Evolutionary conservation across 306 rosid genomes (phyloP).

Genomic region (Citrullus colocynthis): DNA sequence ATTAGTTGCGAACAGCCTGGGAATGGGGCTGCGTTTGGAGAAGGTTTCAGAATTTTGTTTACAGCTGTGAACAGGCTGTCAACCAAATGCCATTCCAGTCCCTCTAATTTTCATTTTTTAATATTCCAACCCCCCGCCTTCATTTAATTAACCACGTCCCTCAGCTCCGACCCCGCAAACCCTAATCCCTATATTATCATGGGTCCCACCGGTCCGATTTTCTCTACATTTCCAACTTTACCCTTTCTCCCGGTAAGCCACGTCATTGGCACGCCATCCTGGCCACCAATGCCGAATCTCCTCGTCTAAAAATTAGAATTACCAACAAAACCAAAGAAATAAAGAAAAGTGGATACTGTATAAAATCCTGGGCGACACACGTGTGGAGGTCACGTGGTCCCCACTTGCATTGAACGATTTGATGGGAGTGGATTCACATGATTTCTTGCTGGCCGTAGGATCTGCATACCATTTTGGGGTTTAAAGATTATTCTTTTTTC

Average conservation of each 20-base stretch:
- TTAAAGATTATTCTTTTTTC: background rate
- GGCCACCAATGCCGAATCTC: background rate
- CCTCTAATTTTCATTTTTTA: background rate
- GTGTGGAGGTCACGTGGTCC: slow-evolving; percentile 5
- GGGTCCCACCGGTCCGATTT: background rate
- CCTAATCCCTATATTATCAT: background rate
- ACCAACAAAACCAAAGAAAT: background rate
- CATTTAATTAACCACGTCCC: background rate
- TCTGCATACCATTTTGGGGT: background rate
- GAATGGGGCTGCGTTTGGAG: background rate
- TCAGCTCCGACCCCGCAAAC: background rate
- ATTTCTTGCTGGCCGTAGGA: background rate
- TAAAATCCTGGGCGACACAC: background rate
- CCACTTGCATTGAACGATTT: background rate
- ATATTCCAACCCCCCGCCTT: background rate
- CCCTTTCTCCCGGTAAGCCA: background rate
- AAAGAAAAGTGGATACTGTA: background rate
- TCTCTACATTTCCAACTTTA: background rate
- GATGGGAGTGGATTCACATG: background rate
- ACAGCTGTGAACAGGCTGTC: slow-evolving; percentile 10
- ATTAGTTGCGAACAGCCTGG: slow-evolving; percentile 3
- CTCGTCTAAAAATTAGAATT: background rate
- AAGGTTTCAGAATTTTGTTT: background rate
- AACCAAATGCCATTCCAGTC: background rate
- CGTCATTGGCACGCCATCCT: slow-evolving; percentile 5